These are phyloP conservation scores for Fagopyrum homotropicum DNA, from an alignment of 148 eudicot genomes.

Conservation along the genomic window DNA sequence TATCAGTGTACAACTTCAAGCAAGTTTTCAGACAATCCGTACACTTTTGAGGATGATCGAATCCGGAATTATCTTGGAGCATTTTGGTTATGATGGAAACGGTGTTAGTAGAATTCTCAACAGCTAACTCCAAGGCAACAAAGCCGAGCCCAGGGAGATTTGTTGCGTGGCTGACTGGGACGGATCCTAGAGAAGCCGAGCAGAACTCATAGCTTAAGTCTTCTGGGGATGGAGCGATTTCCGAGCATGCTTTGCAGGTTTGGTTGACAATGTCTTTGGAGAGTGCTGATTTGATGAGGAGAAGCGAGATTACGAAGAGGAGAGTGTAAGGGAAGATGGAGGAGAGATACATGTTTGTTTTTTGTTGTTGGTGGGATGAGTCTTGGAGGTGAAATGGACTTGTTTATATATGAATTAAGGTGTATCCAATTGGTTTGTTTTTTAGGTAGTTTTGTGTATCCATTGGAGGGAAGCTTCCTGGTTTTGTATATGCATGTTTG, in stretches of 20 bases:
- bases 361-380: not conserved
- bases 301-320: not conserved
- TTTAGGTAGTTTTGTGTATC: not conserved
- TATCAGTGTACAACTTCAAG: not conserved
- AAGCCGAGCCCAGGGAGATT: conserved; percentile 9
- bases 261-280: conserved; percentile 8
- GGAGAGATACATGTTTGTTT: not conserved
- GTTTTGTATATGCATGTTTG: conserved; percentile 3
- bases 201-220: conserved; percentile 5
- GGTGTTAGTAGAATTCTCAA: not conserved
- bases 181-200: conserved; percentile 9
- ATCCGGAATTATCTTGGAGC: not conserved
- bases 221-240: not conserved
- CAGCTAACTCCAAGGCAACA: not conserved
- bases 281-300: not conserved
- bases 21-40: not conserved
- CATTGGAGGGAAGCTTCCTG: not conserved
- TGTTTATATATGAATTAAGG: conserved; percentile 1
- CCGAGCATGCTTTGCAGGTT: conserved; percentile 12
- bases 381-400: not conserved
- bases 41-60: not conserved
- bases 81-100: not conserved
- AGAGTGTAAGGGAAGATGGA: not conserved
- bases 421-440: not conserved
- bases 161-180: not conserved